A percentile compares a stretch with the other conserved stretches of the same genome.
phyloP scores from a whole-genome alignment of 2,329 filamentous ascomycete genomes.

The Penicillium sp. region DNA sequence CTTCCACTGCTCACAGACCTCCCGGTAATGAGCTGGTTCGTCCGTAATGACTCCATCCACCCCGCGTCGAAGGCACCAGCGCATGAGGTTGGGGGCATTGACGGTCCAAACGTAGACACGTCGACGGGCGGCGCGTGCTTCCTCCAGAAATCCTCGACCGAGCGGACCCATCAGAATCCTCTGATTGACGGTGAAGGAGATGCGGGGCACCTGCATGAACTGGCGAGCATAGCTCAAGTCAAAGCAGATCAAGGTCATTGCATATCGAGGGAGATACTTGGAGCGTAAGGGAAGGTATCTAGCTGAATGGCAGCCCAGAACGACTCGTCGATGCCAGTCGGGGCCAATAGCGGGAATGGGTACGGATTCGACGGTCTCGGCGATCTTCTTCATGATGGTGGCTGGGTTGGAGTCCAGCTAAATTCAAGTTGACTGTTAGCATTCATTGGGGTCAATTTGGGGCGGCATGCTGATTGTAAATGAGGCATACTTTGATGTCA shows the following conservation, averaged over 20 bases:
- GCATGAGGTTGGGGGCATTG: slow-evolving; percentile 78
- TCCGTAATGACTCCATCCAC: slow-evolving; percentile 88
- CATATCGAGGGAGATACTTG: slow-evolving; percentile 52
- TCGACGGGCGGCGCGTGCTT: slow-evolving; percentile 60
- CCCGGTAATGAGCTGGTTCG: slow-evolving; percentile 57
- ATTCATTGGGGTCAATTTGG: not conserved
- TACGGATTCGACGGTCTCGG: slow-evolving; percentile 63
- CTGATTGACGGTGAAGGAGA: slow-evolving; percentile 80
- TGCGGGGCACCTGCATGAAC: slow-evolving; percentile 66
- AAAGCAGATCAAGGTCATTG: slow-evolving; percentile 48
- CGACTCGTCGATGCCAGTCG: slow-evolving; percentile 71
- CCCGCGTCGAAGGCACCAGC: slow-evolving; percentile 69
- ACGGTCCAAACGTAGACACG: slow-evolving; percentile 84
- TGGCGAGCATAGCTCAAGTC: slow-evolving; percentile 65
- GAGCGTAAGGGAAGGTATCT: slow-evolving; percentile 69
- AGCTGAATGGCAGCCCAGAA: slow-evolving; percentile 81
- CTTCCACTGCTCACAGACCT: slow-evolving; percentile 24
- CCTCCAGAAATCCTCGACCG: slow-evolving; percentile 68
- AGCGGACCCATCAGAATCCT: slow-evolving; percentile 68
- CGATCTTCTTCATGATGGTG: slow-evolving; percentile 71
- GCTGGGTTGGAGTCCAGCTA: slow-evolving; percentile 54
- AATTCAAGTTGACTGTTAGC: slow-evolving; percentile 2
- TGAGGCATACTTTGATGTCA: slow-evolving; percentile 74
- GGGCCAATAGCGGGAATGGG: slow-evolving; percentile 45
- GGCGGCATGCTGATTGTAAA: too few species aligned